phyloP scores from a whole-genome alignment of 2,329 filamentous ascomycete genomes.

The Fusarium nodosum region DNA sequence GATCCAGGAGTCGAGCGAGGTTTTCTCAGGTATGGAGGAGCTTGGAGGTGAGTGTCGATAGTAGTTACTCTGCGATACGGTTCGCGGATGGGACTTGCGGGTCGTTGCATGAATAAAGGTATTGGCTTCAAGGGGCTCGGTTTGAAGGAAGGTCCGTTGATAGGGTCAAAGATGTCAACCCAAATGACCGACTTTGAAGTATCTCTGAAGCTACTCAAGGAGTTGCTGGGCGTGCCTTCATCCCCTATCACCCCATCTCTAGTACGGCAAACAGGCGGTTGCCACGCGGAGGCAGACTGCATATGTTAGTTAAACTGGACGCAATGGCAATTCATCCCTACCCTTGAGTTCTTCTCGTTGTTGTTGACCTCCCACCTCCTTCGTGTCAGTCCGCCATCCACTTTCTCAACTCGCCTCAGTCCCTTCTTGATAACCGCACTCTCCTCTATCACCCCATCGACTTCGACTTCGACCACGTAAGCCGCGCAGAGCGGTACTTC shows the following conservation, averaged over 20 bases:
- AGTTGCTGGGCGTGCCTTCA: constrained; percentile 5
- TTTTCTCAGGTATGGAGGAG: constrained; percentile 18
- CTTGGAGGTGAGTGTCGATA: constrained; percentile 32
- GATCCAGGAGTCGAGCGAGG: constrained; percentile 19
- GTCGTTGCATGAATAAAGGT: constrained; percentile 61
- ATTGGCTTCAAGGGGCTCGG: constrained; percentile 66
- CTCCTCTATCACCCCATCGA: constrained; percentile 51
- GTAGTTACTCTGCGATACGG: constrained; percentile 23
- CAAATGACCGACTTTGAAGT: constrained; percentile 59
- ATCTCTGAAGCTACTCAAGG: constrained; percentile 37
- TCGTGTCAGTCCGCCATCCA: constrained; percentile 63
- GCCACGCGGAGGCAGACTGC: constrained; percentile 12
- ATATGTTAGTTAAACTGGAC: constrained; percentile 13
- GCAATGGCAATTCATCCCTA: background rate
- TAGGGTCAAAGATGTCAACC: constrained; percentile 64
- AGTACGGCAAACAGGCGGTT: constrained; percentile 7
- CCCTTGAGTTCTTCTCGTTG: constrained; percentile 17
- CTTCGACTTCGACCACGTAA: constrained; percentile 60
- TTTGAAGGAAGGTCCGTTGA: constrained; percentile 62
- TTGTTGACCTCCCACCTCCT: constrained; percentile 58
- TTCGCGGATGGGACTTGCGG: constrained; percentile 33
- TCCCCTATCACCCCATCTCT: constrained; percentile 25
- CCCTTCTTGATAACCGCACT: constrained; percentile 58
- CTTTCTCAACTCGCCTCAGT: constrained; percentile 58
- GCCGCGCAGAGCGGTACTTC: constrained; percentile 64